phyloP scores from a whole-genome alignment of 2,329 filamentous ascomycete genomes.

The Alternaria tenuissima region DNA sequence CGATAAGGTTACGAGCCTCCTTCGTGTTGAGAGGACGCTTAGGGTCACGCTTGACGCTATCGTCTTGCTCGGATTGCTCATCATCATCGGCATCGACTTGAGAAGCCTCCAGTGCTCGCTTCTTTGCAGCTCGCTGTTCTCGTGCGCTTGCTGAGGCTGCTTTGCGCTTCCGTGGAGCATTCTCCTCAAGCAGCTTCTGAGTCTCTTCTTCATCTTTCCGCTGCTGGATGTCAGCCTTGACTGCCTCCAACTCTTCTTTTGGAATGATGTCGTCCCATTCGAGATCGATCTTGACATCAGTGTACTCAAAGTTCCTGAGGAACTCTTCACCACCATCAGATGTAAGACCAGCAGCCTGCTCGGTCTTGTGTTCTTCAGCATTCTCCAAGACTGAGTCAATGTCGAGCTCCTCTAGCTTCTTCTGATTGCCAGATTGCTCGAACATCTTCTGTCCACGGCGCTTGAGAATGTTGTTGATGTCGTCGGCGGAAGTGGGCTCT shows the following conservation, averaged over 20 bases:
- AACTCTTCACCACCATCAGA: conserved; percentile 98
- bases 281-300: conserved; percentile 94
- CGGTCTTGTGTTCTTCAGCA: conserved; percentile 95
- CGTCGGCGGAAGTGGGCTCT: conserved; percentile 89
- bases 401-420: conserved; percentile 94
- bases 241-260: conserved; percentile 85
- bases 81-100: conserved; percentile 69
- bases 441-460: conserved; percentile 99
- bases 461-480: conserved; percentile 96
- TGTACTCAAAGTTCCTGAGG: conserved; percentile 87
- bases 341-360: conserved; percentile 91
- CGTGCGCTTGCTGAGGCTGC: conserved; percentile 67
- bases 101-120: conserved; percentile 73
- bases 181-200: conserved; percentile 82
- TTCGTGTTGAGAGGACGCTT: conserved; percentile 90
- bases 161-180: conserved; percentile 78
- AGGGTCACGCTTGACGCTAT: conserved; percentile 73
- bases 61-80: conserved; percentile 49
- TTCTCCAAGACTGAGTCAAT: conserved; percentile 97
- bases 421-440: conserved; percentile 94
- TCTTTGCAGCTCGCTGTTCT: conserved; percentile 73
- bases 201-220: conserved; percentile 85
- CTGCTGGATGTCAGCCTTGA: conserved; percentile 88
- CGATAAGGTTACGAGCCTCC: conserved; percentile 89
- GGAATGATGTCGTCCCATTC: conserved; percentile 99